Base-by-base conservation (phyloP, 306 rosid species). In the Oemleria cerasiformis region DNA sequence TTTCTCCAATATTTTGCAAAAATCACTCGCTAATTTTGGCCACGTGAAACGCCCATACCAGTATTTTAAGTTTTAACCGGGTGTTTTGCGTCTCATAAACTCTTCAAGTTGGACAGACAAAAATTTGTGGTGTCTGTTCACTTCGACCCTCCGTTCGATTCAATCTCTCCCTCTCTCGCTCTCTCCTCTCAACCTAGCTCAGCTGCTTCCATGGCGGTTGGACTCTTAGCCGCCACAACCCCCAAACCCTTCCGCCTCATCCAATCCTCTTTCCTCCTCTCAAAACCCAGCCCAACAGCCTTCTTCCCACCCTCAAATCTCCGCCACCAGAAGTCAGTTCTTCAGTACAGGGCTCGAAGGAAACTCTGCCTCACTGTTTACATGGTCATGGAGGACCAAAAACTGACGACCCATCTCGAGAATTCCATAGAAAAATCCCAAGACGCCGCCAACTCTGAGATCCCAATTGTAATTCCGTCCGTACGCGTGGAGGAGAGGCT, bases 321-420 rank as follows among this genome's bases (percentile, higher is more conserved):
- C 51, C 81, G n/a, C 38, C 86, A 30, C 74, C 53, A 56, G 25
- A 58, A 23, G 10, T 47, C 56, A 25, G 45, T 67, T 48, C 50
- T 53, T 55, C 60, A 48, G 3, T 36, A 72, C 40, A 73, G 78
- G 36, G 30, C 85, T 17, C 86, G 81, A 23, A 77, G 84, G 42
- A 76, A 77, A 21, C 36, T 81, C 17, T 74, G 75, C 38, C 73
- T 91, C 65, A 85, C 96, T 0, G 82, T 89, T 64, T 84, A 84
- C 62, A 92, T 89, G 13, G 79, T 94, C 75, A 79, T 85, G 85
- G 92, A 86, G 40, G 92, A 85, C 65, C 86, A 89, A 20, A 91
- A 88, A 39, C 82, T 30, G 5, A 58, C 21, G 16, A 15, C 84
- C 64, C 78, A 62, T 53, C 42, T 80, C 57, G 81, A 83, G 66